phyloP scores from a whole-genome alignment of 129 eudicot species.

The Smallanthus sonchifolius region DNA sequence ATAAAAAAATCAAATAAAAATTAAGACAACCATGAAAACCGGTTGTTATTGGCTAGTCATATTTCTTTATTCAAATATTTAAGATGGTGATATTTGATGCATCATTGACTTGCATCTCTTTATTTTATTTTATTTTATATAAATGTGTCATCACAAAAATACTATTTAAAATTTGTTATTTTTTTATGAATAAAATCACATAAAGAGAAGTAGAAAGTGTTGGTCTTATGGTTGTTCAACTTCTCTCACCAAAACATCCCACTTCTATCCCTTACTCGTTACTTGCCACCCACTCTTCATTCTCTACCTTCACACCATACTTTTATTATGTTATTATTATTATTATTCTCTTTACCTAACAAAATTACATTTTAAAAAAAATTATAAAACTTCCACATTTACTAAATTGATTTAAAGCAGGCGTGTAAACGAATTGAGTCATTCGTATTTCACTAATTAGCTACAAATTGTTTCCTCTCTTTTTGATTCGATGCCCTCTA shows the following conservation, averaged over 20 bases:
- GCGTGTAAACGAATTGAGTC: too few relatives aligned
- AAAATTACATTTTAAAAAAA: background rate
- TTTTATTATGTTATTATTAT: background rate
- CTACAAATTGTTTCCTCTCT: too few relatives aligned
- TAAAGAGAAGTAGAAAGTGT: conserved; percentile 11
- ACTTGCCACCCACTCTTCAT: conserved; percentile 38
- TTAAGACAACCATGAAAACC: background rate
- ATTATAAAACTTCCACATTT: background rate
- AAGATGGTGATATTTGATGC: conserved; percentile 4
- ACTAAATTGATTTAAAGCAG: too few relatives aligned
- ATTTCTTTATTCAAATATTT: background rate
- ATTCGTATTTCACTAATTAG: too few relatives aligned
- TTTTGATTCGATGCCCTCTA: too few relatives aligned
- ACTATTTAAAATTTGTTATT: background rate
- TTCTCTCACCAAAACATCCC: conserved; percentile 34
- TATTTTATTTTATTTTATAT: background rate
- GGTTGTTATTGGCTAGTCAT: background rate
- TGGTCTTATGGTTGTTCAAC: conserved; percentile 35
- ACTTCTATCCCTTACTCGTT: conserved; percentile 12
- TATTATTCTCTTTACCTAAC: conserved; percentile 25
- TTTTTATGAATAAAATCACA: background rate
- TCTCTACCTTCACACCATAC: background rate
- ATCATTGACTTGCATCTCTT: background rate
- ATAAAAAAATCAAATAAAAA: background rate
- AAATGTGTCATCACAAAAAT: too few relatives aligned